A percentile compares a stretch with the other conserved stretches of the same genome.
Evolutionary conservation across 768 basidiomycete species (phyloP).

Genomic region (Pleurotus tuber-regium): DNA sequence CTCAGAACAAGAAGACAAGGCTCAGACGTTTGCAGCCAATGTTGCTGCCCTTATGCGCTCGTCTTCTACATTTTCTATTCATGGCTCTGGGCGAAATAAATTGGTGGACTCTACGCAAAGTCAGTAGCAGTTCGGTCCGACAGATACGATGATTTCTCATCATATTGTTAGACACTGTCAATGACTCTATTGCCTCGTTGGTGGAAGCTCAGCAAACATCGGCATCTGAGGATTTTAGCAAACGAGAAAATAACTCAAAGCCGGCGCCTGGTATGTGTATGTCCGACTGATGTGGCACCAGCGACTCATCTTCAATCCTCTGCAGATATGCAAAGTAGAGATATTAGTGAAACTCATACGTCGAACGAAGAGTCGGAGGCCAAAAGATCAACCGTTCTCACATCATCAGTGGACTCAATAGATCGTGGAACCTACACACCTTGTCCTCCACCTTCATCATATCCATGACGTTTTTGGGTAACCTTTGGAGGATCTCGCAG

Average conservation of each 20-base stretch:
- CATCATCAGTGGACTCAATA: no score
- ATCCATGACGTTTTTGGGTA: constrained; percentile 19
- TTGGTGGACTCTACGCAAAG: not conserved
- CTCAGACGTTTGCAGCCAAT: constrained; percentile 3
- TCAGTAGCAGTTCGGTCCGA: not conserved
- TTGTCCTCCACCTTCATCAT: not conserved
- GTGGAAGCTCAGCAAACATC: not conserved
- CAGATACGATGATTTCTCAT: not conserved
- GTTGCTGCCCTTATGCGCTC: constrained; percentile 5
- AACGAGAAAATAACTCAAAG: not conserved
- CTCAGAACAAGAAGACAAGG: not conserved
- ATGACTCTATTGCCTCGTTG: not conserved
- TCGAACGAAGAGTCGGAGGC: no score
- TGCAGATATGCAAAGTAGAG: no score
- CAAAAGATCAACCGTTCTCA: no score
- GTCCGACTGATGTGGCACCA: no score
- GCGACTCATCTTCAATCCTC: no score
- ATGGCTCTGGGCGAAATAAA: not conserved
- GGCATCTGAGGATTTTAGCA: not conserved
- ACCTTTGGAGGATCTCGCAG: constrained; percentile 13
- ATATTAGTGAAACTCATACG: no score
- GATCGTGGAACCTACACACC: not conserved
- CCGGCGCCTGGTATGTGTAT: no score
- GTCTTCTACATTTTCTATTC: not conserved
- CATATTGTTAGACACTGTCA: not conserved